Percentiles rank a stretch among this genome's conserved stretches.
Conservation (phyloP, 1,284 basidiomycete genomes). For the Leccinum griseonigrum region DNA sequence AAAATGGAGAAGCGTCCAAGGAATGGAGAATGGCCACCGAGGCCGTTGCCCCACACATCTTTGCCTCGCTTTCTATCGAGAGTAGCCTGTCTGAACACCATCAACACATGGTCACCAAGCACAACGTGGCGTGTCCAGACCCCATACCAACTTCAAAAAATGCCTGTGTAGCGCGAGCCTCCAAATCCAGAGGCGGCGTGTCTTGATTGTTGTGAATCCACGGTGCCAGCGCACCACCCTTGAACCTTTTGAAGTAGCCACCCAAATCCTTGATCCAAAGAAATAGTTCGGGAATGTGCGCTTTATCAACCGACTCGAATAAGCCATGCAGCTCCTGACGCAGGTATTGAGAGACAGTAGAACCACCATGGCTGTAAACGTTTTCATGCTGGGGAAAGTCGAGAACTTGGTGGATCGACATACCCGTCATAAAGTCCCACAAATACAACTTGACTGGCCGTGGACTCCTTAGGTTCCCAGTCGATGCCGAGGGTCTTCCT, state of each 20-base stretch:
- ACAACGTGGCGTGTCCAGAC: conserved; percentile 20
- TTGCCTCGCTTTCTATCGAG: conserved; percentile 58
- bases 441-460: conserved; percentile 77
- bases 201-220: conserved; percentile 53
- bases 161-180: conserved; percentile 80
- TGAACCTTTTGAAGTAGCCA: conserved; percentile 88
- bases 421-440: conserved; percentile 91
- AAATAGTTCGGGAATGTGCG: conserved; percentile 71
- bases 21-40: conserved; percentile 89
- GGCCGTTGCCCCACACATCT: conserved; percentile 83
- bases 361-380: conserved; percentile 69
- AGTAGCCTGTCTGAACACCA: conserved; percentile 61
- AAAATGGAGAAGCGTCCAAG: conserved; percentile 78
- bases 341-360: conserved; percentile 71
- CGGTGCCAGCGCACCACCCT: conserved; percentile 71
- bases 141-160: conserved; percentile 72
- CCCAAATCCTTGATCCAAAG: conserved; percentile 75
- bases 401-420: conserved; percentile 20
- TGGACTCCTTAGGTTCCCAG: conserved; percentile 68
- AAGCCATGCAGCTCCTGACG: conserved; percentile 77
- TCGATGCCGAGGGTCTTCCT: conserved; percentile 60
- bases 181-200: conserved; percentile 63
- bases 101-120: conserved; percentile 4
- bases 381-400: conserved; percentile 3
- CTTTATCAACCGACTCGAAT: conserved; percentile 72